phyloP scores from a whole-genome alignment of 257 asterid genomes.

The Jacaranda mimosifolia region DNA sequence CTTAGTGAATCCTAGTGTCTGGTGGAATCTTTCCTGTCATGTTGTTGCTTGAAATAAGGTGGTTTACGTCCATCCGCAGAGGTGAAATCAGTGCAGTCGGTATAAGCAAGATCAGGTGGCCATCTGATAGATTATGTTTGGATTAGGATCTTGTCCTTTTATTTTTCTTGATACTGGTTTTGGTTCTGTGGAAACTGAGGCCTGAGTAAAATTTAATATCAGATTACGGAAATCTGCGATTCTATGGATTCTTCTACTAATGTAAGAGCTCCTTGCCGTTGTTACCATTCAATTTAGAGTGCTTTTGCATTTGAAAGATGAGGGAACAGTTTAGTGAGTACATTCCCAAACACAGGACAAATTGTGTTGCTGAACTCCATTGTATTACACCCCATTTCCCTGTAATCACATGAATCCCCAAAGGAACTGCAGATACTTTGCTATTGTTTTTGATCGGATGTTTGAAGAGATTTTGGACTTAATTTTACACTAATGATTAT shows the following conservation, averaged over 20 bases:
- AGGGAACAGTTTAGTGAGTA: too few species aligned
- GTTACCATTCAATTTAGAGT: background rate
- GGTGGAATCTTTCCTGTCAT: background rate
- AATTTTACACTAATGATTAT: too few species aligned
- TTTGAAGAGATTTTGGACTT: too few species aligned
- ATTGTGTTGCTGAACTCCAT: background rate
- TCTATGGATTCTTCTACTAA: constrained; percentile 17
- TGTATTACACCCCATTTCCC: background rate
- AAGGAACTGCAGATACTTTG: too few species aligned
- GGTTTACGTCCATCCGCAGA: constrained; percentile 11
- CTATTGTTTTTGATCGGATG: too few species aligned
- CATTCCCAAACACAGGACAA: too few species aligned
- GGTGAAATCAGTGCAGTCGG: background rate
- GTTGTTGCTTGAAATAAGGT: background rate
- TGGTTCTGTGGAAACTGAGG: constrained; percentile 23
- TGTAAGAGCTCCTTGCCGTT: constrained; percentile 34
- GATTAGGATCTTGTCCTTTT: constrained; percentile 17
- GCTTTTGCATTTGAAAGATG: too few species aligned
- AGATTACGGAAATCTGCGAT: constrained; percentile 33
- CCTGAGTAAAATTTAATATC: constrained; percentile 31
- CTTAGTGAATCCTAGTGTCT: constrained; percentile 2
- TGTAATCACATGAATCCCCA: too few species aligned
- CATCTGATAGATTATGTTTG: constrained; percentile 7
- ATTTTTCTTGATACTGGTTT: constrained; percentile 24
- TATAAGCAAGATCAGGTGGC: constrained; percentile 11